A percentile compares a stretch with the other conserved stretches of the same genome.
phyloP scores from a whole-genome alignment of 2,329 filamentous ascomycete genomes.

The Penicillium thymicola region DNA sequence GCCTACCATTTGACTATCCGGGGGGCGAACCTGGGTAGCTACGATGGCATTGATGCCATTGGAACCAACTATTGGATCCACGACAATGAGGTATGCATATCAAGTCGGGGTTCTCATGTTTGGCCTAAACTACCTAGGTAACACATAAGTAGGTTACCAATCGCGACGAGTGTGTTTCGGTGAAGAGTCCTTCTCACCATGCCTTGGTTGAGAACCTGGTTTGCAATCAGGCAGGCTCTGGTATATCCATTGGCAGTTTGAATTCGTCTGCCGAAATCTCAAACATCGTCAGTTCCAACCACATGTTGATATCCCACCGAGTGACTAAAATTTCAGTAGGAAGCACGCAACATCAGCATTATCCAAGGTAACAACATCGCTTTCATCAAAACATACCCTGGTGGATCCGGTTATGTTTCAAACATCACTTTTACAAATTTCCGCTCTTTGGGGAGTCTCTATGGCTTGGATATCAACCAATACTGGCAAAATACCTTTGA shows the following conservation, averaged over 20 bases:
- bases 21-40: conserved; percentile 36
- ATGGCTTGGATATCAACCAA: conserved; percentile 25
- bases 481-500: conserved; percentile 27
- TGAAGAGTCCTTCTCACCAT: conserved; percentile 39
- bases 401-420: conserved; percentile 38
- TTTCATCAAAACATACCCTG: conserved; percentile 42
- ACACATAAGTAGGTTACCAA: conserved; percentile 38
- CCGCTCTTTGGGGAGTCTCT: conserved; percentile 24
- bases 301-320: not conserved
- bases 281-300: conserved; percentile 21
- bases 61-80: conserved; percentile 40
- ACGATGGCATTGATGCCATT: conserved; percentile 38
- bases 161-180: conserved; percentile 39
- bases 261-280: conserved; percentile 32
- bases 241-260: conserved; percentile 38
- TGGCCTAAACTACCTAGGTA: not conserved
- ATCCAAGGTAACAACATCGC: conserved; percentile 40
- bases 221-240: conserved; percentile 39
- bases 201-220: conserved; percentile 36
- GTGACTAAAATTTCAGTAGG: conserved; percentile 11
- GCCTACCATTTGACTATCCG: conserved; percentile 40
- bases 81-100: conserved; percentile 28
- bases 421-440: conserved; percentile 35
- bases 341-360: conserved; percentile 36
- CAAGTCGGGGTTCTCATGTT: not conserved